A percentile compares a stretch with the other conserved stretches of the same genome.
These are phyloP conservation scores for Adansonia grandidieri DNA, from an alignment of 441 rosid genomes.

Conservation along the genomic window DNA sequence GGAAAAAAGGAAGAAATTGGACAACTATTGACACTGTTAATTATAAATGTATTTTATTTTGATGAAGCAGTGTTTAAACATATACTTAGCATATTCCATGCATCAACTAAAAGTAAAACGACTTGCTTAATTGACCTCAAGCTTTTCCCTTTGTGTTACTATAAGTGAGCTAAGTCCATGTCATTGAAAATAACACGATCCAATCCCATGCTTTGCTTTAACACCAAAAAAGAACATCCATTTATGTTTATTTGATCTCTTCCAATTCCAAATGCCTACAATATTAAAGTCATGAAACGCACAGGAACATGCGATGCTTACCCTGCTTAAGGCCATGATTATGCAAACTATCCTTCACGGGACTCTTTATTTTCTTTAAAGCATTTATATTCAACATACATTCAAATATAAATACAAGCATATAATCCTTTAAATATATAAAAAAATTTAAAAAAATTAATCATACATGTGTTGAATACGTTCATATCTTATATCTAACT, in stretches of 20 bases:
- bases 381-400: too few relatives aligned
- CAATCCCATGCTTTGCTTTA: conserved; percentile 17
- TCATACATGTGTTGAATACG: too few relatives aligned
- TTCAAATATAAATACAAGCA: too few relatives aligned
- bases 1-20: background rate
- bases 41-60: too few relatives aligned
- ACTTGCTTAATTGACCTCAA: background rate
- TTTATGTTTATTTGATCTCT: background rate
- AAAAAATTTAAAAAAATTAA: too few relatives aligned
- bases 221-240: background rate
- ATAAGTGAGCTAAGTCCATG: background rate
- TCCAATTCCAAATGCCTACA: background rate
- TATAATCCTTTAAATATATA: too few relatives aligned
- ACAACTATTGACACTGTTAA: background rate
- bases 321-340: too few relatives aligned
- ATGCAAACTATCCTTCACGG: too few relatives aligned
- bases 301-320: background rate
- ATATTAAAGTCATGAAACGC: background rate
- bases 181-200: conserved; percentile 14
- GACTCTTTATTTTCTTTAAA: too few relatives aligned
- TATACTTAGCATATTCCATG: conserved; percentile 18
- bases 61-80: background rate
- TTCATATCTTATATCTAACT: background rate
- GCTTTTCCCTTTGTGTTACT: background rate
- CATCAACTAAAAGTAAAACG: background rate